Evolutionary conservation across 139 green algal genomes (phyloP).

Genomic region (Deuterostichococcus epilithicus): DNA sequence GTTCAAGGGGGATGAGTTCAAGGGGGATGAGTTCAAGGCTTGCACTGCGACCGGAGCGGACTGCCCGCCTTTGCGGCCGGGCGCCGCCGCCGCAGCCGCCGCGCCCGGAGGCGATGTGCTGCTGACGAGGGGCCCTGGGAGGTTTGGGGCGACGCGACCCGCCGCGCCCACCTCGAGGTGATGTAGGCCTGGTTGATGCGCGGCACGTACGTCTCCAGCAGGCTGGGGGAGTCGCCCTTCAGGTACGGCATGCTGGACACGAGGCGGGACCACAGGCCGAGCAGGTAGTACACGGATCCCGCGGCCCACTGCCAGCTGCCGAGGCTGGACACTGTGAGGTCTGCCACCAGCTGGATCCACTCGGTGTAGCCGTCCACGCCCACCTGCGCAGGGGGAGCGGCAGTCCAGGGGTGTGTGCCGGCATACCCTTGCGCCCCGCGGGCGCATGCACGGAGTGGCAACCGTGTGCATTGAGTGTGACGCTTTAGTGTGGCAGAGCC

Average conservation of each 20-base stretch:
- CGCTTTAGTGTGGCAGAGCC: too few relatives aligned
- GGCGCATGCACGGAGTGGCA: too few relatives aligned
- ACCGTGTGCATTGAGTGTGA: too few relatives aligned
- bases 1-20: too few relatives aligned
- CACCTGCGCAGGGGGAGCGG: slow-evolving; percentile 37
- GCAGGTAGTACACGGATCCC: slow-evolving; percentile 83
- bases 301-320: slow-evolving; percentile 82
- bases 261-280: slow-evolving; percentile 88
- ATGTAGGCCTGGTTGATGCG: slow-evolving; percentile 93
- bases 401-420: too few relatives aligned
- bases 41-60: background rate
- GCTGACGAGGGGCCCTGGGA: too few relatives aligned
- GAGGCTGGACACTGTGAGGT: slow-evolving; percentile 84
- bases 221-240: slow-evolving; percentile 84
- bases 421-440: too few relatives aligned
- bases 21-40: too few relatives aligned
- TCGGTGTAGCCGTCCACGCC: slow-evolving; percentile 85
- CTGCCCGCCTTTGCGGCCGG: background rate
- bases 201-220: slow-evolving; percentile 90
- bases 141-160: too few relatives aligned
- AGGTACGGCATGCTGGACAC: slow-evolving; percentile 91
- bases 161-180: slow-evolving; percentile 44
- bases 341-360: slow-evolving; percentile 90
- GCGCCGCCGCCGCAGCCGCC: too few relatives aligned
- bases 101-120: too few relatives aligned